These are phyloP conservation scores for Sutorius eximius DNA, from an alignment of 1,284 basidiomycete species.

Conservation along the genomic window DNA sequence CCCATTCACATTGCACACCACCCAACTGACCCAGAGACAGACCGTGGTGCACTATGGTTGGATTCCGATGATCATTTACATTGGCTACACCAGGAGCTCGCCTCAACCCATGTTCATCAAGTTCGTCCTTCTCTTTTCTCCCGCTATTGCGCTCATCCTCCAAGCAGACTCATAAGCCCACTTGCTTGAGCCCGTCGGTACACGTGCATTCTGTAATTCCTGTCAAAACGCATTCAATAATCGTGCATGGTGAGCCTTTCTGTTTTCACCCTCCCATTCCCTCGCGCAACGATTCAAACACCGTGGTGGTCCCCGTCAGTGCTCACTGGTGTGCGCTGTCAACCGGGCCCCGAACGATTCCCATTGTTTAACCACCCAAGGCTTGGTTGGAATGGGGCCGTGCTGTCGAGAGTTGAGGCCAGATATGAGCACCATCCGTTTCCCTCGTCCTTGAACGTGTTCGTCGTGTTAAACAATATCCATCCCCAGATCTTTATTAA, in stretches of 20 bases:
- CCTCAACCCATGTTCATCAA: conserved; percentile 94
- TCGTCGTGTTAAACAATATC: conserved; percentile 10
- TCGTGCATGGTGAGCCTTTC: neutral
- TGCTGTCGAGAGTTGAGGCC: conserved; percentile 70
- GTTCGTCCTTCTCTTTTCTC: conserved; percentile 48
- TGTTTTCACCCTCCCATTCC: neutral
- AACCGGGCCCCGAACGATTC: conserved; percentile 39
- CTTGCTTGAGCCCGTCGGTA: conserved; percentile 59
- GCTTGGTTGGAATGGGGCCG: conserved; percentile 50
- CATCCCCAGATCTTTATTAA: conserved; percentile 2
- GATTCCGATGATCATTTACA: conserved; percentile 92
- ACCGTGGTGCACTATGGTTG: conserved; percentile 88
- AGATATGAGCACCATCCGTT: conserved; percentile 61
- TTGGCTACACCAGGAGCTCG: conserved; percentile 86
- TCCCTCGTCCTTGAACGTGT: neutral
- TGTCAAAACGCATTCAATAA: conserved; percentile 11
- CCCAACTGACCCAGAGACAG: conserved; percentile 40
- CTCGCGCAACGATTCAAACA: conserved; percentile 56
- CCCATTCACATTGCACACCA: neutral
- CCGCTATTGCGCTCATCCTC: conserved; percentile 10
- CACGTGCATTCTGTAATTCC: conserved; percentile 27
- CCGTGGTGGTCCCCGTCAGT: conserved; percentile 58
- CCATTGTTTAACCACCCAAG: conserved; percentile 46
- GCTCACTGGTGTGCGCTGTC: neutral
- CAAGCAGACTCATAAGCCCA: conserved; percentile 80